Base-by-base conservation (phyloP, 176 grass and related monocot species). In the Saccharum officinarum region DNA sequence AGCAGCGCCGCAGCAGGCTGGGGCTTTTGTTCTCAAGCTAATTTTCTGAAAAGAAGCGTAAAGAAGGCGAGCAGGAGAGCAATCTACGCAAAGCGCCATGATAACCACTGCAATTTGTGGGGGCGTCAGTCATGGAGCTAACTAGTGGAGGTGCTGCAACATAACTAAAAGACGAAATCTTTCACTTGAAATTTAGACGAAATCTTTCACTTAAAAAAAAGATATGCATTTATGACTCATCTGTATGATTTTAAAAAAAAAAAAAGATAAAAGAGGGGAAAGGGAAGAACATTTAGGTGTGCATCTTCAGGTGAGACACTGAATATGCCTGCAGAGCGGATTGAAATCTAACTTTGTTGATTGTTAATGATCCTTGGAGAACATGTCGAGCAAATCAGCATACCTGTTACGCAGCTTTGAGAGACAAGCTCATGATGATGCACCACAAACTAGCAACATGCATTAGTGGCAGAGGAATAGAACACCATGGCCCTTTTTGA, bases 371-470 rank as follows among this genome's bases (percentile, higher is more conserved):
- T 61, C 60, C 37, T 8, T 69, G 76, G 69, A 74, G 76, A 47
- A 61, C 75, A 88, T 45, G 70, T 30, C 15, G 15, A 82, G 71
- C 23, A 54, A 22, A 26, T 55, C 64, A 12, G 16, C 79, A 81
- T 81, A 37, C 61, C 25, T 57, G 82, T 86, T 17, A 18, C 63
- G 60, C 1, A 78, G 41, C 70, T 80, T 46, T 73, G 71, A 54
- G 69, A 86, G 84, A 90, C 84, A 90, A 7, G 75, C 8, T 39
- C 79, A 90, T 90, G 38, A 87, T 90, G 80, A 79, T 83, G 88
- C 84, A 59, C 20, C 74, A 60, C 46, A 73, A 74, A 90, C 72
- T 59, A 79, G 88, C 73, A 59, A 39, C 84, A 90, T 10, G 26
- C n/a, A 87, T 40, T 75, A 69, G 88, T 83, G 67, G 80, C 10